Evolutionary conservation across 2,329 filamentous ascomycete genomes (phyloP), one percentile per base, ranked within the genome.

Genomic region (Triangularia verruculosa): DNA sequence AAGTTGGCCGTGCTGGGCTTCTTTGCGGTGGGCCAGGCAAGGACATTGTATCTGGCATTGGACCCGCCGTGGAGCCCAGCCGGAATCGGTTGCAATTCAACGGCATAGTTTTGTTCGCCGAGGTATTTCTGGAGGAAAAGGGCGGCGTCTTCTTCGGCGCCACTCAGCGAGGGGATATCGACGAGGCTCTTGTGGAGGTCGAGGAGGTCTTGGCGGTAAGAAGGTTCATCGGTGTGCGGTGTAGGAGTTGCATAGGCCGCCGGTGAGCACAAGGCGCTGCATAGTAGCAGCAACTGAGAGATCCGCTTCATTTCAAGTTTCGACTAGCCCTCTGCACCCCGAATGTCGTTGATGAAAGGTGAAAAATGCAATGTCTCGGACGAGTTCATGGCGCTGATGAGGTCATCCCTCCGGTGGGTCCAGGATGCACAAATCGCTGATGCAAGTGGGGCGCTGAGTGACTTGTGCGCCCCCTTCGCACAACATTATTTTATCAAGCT

Each of bases 181-280:
- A 93, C 82, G n/a, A 97, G 85, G 15, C 86, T 83, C 60, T 88
- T 86, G 78, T 96, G 93, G 12, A 96, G 83, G 17, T 83, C 82
- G 52, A 96, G 82, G 0, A 97, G 83, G 43, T 78, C 74, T 2
- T 77, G 69, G 39, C 83, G 81, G 69, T 81, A 82, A 3, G 75
- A 32, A 0, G 77, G 75, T 1, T 68, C 67, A 9, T 70, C 64
- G 13, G 59, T 13, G 28, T 39, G 11, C n/a, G 54, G 22, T 30
- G 39, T 55, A 7, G 28, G 55, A 25, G 6, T 34, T 59, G 20
- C 20, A n/a, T 15, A 20, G 17, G 17, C 32, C 3, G n/a, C n/a
- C 12, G 17, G 54, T 6, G 62, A 32, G 20, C 30, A 22, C 1
- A 70, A 54, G 3, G 61, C 32, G 59, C 57, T 63, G 34, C 63